phyloP scores from a whole-genome alignment of 768 basidiomycete genomes.

The Trametes coccinea region DNA sequence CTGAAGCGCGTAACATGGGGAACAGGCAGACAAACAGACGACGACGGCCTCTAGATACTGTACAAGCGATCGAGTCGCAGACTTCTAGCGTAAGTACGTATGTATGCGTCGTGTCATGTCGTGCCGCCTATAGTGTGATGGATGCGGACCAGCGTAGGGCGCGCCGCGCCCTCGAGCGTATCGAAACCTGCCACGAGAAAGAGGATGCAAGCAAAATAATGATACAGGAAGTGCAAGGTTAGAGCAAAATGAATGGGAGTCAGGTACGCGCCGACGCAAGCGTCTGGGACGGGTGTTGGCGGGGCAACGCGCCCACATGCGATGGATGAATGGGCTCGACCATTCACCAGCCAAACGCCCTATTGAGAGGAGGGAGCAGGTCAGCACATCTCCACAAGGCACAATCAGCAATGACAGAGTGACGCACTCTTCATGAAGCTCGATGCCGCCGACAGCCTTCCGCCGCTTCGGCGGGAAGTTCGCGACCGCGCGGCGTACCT shows the following conservation, averaged over 20 bases:
- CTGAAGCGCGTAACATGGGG: background rate
- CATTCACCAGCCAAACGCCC: constrained; percentile 24
- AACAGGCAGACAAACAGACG: background rate
- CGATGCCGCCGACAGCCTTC: constrained; percentile 41
- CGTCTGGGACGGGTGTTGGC: background rate
- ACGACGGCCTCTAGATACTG: background rate
- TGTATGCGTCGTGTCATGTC: background rate
- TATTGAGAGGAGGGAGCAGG: background rate
- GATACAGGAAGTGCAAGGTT: background rate
- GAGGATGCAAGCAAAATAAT: background rate
- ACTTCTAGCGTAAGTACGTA: background rate
- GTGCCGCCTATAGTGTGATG: no score
- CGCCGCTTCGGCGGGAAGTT: constrained; percentile 34
- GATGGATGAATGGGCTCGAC: background rate
- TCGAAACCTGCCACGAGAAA: background rate
- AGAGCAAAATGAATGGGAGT: background rate
- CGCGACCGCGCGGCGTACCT: constrained; percentile 37
- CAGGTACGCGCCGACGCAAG: constrained; percentile 25
- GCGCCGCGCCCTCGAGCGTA: background rate
- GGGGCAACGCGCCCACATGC: background rate
- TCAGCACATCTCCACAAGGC: background rate
- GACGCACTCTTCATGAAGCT: constrained; percentile 44
- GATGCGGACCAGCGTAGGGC: no score
- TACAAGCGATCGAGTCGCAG: background rate
- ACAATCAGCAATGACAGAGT: background rate